Evolutionary conservation across 2,329 filamentous ascomycete species (phyloP), one percentile per base, ranked within the genome.

Genomic region (Phoma sp.): DNA sequence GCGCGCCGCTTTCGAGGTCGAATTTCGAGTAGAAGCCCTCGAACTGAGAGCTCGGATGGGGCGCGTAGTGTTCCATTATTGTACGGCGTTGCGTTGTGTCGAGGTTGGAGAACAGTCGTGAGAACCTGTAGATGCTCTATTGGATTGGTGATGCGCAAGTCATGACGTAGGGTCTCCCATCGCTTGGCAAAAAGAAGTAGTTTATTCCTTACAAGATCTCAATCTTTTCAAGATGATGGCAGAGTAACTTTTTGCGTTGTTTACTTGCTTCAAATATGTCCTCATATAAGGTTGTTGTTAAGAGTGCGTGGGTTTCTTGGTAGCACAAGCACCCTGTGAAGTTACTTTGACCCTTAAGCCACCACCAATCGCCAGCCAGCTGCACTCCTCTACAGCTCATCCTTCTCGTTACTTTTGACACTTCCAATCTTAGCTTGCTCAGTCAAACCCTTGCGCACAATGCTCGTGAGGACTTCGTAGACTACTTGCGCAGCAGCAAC

Each of bases 401-500:
- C 71, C 39, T 69, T 72, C 1, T 50, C 44, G 6, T 45, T 48
- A 12, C 59, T 58, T 9, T 64, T 50, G 22, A 38, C 49, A 27
- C 60, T 51, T 51, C 58, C 45, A 35, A 53, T 67, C 53, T 64
- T 74, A 31, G 70, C 72, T 49, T 76, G 70, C 37, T 76, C 77
- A 53, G 77, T 75, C 64, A 76, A 65, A 6, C 80, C 83, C 66
- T 76, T 84, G 77, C 85, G 88, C 6, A 89, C 87, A 77, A 89
- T 87, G 57, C 82, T 90, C 35, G 88, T 96, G 72, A 96, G 74
- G n/a, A 96, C 83, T 79, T 96, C 92, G 73, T 88, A 96, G 0
- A 86, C 90, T 35, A 96, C 84, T 81, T 96, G 92, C 36, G 91
- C 91, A 2, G 86, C 92, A 15, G 91, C 91, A 61, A 96, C 76